A percentile compares a stretch with the other conserved stretches of the same genome.
Conservation (phyloP, 2,329 filamentous ascomycete species). For the Seiridium cupressi region DNA sequence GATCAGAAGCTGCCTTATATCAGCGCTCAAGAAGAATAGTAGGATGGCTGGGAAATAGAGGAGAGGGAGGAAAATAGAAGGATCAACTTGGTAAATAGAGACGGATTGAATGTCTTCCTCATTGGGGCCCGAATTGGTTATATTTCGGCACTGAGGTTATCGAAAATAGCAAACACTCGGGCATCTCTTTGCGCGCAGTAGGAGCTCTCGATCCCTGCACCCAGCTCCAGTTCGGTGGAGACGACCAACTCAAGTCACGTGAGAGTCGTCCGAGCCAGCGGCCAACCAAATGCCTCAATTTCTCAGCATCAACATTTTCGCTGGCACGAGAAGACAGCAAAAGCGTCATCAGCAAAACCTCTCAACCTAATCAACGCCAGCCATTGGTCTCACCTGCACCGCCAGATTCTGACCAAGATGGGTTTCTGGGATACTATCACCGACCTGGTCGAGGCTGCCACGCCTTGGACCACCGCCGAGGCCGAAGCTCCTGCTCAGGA, state of each 20-base stretch:
- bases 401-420: conserved; percentile 47
- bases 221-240: conserved; percentile 8
- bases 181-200: no score
- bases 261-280: conserved; percentile 19
- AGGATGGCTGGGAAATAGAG: background rate
- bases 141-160: no score
- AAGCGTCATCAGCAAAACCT: conserved; percentile 28
- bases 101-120: no score
- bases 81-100: background rate
- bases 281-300: conserved; percentile 49
- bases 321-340: conserved; percentile 36
- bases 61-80: background rate
- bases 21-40: background rate
- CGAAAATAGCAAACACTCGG: background rate
- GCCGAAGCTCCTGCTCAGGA: conserved; percentile 68
- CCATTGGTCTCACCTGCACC: conserved; percentile 35
- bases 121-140: no score
- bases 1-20: no score
- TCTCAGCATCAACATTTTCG: conserved; percentile 33
- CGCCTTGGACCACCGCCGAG: conserved; percentile 64
- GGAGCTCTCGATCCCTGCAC: background rate
- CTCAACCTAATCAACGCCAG: conserved; percentile 33
- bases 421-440: conserved; percentile 65
- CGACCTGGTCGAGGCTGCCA: conserved; percentile 63
- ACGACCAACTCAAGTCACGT: conserved; percentile 20